Base-by-base conservation (phyloP, 352 stramenopile genomes). In the Phytophthora meadii region DNA sequence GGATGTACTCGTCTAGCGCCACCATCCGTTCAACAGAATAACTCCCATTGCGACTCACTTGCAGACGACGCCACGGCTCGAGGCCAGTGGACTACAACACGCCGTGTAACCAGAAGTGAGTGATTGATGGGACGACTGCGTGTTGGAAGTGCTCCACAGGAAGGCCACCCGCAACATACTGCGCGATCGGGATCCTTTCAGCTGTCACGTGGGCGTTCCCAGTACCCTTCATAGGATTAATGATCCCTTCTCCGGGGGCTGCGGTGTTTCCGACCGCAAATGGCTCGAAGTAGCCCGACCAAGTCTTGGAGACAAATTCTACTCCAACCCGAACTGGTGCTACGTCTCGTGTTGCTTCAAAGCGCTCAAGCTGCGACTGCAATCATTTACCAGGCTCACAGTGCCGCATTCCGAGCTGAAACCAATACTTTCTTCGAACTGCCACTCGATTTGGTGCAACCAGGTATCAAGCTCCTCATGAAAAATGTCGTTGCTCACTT, bases 401-500 rank as follows among this genome's bases (percentile, higher is more conserved):
- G 22, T 22, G 22, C 30, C n/a, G 37, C 12, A 27, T 64, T 64
- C 14, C 17, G n/a, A 51, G 24, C 45, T 9, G 46, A 28, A 0
- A 49, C 4, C 37, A 25, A n/a, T 12, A 56, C 46, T 9, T 6
- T 15, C 4, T 56, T 64, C 22, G 56, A 64, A 27, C 5, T 64
- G 46, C 22, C 61, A 28, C 32, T 76, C 3, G 5, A 3, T 32
- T 32, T 32, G 27, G 27, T 32, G 53, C n/a, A 77, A 11, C 68
- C 68, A 2, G 36, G 68, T 5, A 67, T 83, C 30, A 83, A 83
- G 40, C 37, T 83, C 0, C 7, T 64, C 17, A 56, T 74, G 52
- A 75, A 75, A 45, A 74, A 74, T 24, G 41, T 61, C 19, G 59
- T 81, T 41, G 64, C 61, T 6, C 60, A 51, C 12, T 34, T 42